Evolutionary conservation across 2,329 filamentous ascomycete genomes (phyloP).

Genomic region (Monosporascus sp.): DNA sequence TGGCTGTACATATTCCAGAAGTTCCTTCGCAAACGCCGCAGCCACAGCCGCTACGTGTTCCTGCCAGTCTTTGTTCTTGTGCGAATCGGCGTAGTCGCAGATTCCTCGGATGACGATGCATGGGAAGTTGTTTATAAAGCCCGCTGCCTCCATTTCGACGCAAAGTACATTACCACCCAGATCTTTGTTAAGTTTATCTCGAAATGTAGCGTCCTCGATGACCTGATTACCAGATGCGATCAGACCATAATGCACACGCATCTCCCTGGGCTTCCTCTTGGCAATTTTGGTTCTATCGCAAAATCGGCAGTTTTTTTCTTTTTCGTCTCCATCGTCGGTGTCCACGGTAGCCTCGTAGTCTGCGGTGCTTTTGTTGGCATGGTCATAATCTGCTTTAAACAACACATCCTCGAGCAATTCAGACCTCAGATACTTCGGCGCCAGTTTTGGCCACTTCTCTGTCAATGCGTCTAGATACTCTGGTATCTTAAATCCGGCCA

Average conservation of each 20-base stretch:
- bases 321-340: conserved; percentile 1
- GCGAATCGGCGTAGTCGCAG: conserved; percentile 21
- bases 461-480: conserved; percentile 12
- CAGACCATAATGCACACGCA: conserved; percentile 19
- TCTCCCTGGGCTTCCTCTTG: conserved; percentile 10
- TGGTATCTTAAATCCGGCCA: conserved; percentile 11
- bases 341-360: neutral
- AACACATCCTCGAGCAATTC: conserved; percentile 12
- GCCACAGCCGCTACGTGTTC: conserved; percentile 12
- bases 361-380: neutral
- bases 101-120: conserved; percentile 23
- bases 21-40: conserved; percentile 16
- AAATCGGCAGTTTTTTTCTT: conserved; percentile 6
- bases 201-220: conserved; percentile 14
- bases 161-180: conserved; percentile 11
- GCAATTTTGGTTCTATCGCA: conserved; percentile 12
- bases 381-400: conserved; percentile 5
- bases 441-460: conserved; percentile 9
- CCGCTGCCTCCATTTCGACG: conserved; percentile 15
- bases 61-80: conserved; percentile 22
- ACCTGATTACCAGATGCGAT: conserved; percentile 22
- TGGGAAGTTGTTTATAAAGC: conserved; percentile 17
- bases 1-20: neutral
- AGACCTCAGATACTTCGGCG: conserved; percentile 10
- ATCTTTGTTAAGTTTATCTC: conserved; percentile 9